Base-by-base conservation (phyloP, 164 flowering plant genomes). In the Chimonanthus salicifolius region DNA sequence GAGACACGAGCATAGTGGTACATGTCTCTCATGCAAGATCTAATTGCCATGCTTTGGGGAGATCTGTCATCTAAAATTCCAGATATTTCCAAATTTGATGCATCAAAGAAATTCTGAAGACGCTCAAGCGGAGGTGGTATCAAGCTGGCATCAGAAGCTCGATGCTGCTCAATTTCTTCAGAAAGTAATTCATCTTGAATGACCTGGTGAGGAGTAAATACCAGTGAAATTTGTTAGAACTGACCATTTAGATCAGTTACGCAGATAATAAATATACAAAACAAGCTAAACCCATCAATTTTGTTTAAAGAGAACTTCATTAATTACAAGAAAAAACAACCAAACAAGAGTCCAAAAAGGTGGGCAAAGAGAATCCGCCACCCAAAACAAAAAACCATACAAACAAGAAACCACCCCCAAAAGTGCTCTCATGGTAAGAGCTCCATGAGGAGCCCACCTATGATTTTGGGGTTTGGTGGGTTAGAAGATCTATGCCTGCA, bases 1-100 rank as follows among this genome's bases (percentile, higher is more conserved):
- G 88, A 85, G 73, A 96, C 88, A 81, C 99, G 99, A 77, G 92
- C 90, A 85, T 85, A 92, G 80, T 96, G 97, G 77, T 84, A 96
- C 89, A 94, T 79, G 68, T 96, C 98, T 82, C 94, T 83, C 86
- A 80, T 74, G 85, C 97, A 96, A 73, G 84, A 77, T 75, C 60
- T 74, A 68, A 87, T 74, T 4, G 77, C 90, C 80, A 20, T 65
- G 60, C 75, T 82, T 43, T 77, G 68, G n/a, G 76, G 72, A 47
- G 73, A 44, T 67, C 49, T 74, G 6, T 76, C 81, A 74, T 78
- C 74, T 47, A 62, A 68, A 71, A 76, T 65, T 47, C 71, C 47
- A 64, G 80, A 83, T 60, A 76, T 47, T 58, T 73, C 78, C 63
- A 77, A 62, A 49, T 82, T 84, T 20, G 64, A 48, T 4, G 73